These are phyloP conservation scores for Paraglomus occultum DNA, from an alignment of 192 early-diverging fungal genomes.

Conservation along the genomic window DNA sequence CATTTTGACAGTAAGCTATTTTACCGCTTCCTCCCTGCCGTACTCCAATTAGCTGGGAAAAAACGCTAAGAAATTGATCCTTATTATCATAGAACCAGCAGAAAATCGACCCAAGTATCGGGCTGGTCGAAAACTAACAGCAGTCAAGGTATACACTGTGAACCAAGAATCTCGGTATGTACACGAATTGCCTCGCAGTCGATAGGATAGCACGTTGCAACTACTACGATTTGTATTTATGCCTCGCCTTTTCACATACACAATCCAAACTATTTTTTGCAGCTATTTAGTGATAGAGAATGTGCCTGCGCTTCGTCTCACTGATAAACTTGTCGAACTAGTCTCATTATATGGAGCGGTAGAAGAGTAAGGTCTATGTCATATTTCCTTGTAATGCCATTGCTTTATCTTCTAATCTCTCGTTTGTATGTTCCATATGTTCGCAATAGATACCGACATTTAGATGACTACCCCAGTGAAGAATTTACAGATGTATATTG, in stretches of 20 bases:
- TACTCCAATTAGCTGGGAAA: too few species aligned
- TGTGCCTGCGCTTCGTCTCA: slow-evolving; percentile 23
- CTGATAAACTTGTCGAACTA: slow-evolving; percentile 26
- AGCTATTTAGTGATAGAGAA: slow-evolving; percentile 35
- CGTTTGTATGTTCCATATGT: neutral
- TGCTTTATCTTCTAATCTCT: neutral
- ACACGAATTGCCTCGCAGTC: neutral
- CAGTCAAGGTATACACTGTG: slow-evolving; percentile 30
- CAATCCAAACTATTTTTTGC: neutral
- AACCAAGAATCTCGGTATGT: slow-evolving; percentile 29
- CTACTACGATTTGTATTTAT: neutral
- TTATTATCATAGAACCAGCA: neutral
- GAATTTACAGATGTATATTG: slow-evolving; percentile 36
- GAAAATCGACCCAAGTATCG: slow-evolving; percentile 30
- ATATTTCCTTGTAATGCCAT: too few species aligned
- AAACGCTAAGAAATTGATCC: too few species aligned
- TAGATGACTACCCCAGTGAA: slow-evolving; percentile 32
- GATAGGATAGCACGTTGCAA: neutral
- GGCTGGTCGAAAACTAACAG: slow-evolving; percentile 32
- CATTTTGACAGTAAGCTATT: too few species aligned
- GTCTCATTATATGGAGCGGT: slow-evolving; percentile 29
- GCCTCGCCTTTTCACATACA: too few species aligned
- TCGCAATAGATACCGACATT: slow-evolving; percentile 8
- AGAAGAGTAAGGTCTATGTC: slow-evolving; percentile 24
- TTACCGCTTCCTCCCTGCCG: too few species aligned